These are phyloP conservation scores for Fusarium sp. DNA, from an alignment of 2,329 filamentous ascomycete species.

Conservation along the genomic window DNA sequence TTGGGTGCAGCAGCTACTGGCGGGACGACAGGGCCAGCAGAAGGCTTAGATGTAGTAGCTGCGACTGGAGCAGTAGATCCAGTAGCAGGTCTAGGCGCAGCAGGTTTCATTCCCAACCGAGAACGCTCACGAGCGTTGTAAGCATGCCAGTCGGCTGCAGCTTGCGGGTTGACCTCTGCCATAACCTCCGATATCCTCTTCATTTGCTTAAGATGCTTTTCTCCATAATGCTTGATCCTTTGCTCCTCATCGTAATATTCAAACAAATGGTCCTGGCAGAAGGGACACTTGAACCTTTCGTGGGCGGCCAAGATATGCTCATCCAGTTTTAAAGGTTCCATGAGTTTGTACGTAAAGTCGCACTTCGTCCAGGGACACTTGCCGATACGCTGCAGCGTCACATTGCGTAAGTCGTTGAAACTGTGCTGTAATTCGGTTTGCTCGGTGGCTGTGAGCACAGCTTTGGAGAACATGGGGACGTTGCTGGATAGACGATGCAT, in stretches of 20 bases:
- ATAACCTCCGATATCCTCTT: slow-evolving; percentile 14
- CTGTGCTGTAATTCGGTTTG: slow-evolving; percentile 49
- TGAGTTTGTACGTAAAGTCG: slow-evolving; percentile 47
- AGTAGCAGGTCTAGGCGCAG: not conserved
- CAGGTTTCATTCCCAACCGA: not conserved
- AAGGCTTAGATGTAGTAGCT: too few species aligned
- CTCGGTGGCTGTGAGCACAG: slow-evolving; percentile 56
- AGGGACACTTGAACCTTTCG: slow-evolving; percentile 49
- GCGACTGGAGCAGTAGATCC: too few species aligned
- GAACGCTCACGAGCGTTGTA: not conserved
- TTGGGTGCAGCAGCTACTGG: too few species aligned
- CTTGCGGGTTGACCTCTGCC: not conserved
- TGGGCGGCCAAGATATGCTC: slow-evolving; percentile 54
- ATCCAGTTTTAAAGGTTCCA: slow-evolving; percentile 46
- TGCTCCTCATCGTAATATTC: slow-evolving; percentile 46
- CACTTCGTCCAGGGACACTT: slow-evolving; percentile 56
- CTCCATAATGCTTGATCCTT: slow-evolving; percentile 45
- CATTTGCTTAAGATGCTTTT: slow-evolving; percentile 46
- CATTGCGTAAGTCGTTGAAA: slow-evolving; percentile 14
- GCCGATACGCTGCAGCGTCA: slow-evolving; percentile 44
- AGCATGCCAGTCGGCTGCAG: not conserved
- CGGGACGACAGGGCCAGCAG: too few species aligned
- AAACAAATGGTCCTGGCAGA: slow-evolving; percentile 50
- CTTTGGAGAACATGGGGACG: slow-evolving; percentile 53
- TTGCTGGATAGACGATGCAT: slow-evolving; percentile 50